Conservation (phyloP, 1,284 basidiomycete genomes). For the Ceratorhiza oryzae-sativae region DNA sequence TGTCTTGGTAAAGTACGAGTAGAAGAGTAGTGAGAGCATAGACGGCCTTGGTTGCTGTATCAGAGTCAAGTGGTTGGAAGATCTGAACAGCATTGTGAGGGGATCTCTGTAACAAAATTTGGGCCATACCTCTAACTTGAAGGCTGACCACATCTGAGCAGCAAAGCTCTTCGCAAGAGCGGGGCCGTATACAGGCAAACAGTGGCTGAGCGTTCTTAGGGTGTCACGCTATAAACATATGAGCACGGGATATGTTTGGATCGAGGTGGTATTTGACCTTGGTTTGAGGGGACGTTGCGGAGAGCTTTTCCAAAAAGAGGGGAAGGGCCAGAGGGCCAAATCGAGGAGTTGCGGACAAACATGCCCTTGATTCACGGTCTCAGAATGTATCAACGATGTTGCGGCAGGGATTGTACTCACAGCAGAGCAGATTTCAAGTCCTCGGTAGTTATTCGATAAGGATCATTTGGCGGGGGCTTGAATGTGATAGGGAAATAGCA, state of each 20-base stretch:
- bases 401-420: constrained; percentile 51
- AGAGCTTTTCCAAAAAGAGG: constrained; percentile 91
- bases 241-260: not conserved
- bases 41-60: constrained; percentile 77
- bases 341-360: constrained; percentile 78
- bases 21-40: constrained; percentile 74
- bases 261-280: constrained; percentile 64
- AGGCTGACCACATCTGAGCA: constrained; percentile 81
- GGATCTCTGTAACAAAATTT: not conserved
- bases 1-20: constrained; percentile 66
- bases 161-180: constrained; percentile 67
- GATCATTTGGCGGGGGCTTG: constrained; percentile 91
- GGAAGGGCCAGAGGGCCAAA: constrained; percentile 89
- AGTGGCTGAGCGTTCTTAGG: constrained; percentile 73
- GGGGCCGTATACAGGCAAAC: constrained; percentile 84
- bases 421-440: constrained; percentile 81
- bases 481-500: constrained; percentile 99
- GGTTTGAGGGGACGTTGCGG: constrained; percentile 79
- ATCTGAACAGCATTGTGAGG: constrained; percentile 61
- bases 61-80: constrained; percentile 83
- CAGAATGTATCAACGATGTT: not conserved
- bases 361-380: constrained; percentile 47
- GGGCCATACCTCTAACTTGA: constrained; percentile 80
- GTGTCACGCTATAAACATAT: constrained; percentile 72
- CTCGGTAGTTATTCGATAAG: constrained; percentile 90